phyloP scores from a whole-genome alignment of 2,329 filamentous ascomycete genomes.

The Neopestalotiopsis rosae region DNA sequence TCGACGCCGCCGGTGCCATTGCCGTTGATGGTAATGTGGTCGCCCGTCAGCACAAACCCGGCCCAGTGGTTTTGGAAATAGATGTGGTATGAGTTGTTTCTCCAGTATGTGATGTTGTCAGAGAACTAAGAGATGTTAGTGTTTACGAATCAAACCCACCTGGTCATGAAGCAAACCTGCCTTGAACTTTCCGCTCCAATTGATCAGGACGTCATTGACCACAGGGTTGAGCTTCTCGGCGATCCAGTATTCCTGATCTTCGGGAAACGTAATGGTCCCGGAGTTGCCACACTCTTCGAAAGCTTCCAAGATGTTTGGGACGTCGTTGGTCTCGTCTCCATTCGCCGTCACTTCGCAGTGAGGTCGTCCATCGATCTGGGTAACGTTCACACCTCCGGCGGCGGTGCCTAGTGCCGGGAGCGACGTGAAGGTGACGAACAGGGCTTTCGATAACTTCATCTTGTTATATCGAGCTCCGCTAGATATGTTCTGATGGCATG shows the following conservation, averaged over 20 bases:
- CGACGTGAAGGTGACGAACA: not conserved
- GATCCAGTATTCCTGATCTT: slow-evolving; percentile 56
- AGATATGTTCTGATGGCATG: not conserved
- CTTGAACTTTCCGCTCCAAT: slow-evolving; percentile 59
- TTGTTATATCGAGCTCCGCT: not conserved
- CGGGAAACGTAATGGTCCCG: slow-evolving; percentile 54
- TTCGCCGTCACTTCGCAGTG: slow-evolving; percentile 28
- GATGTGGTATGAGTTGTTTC: slow-evolving; percentile 57
- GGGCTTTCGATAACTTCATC: not conserved
- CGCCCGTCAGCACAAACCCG: slow-evolving; percentile 55
- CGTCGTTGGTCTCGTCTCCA: slow-evolving; percentile 27
- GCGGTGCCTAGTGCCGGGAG: not conserved
- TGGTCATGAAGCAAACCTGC: accelerated
- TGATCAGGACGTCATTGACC: slow-evolving; percentile 53
- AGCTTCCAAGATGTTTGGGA: slow-evolving; percentile 32
- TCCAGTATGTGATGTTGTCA: slow-evolving; percentile 58
- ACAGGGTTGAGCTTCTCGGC: slow-evolving; percentile 53
- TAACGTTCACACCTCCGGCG: not conserved
- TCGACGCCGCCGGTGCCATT: slow-evolving; percentile 57
- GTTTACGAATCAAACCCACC: too few relatives aligned
- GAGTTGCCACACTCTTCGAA: slow-evolving; percentile 31
- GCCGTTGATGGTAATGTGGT: slow-evolving; percentile 56
- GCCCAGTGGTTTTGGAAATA: slow-evolving; percentile 62
- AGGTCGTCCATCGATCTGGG: not conserved
- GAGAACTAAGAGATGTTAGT: too few relatives aligned